Base-by-base conservation (phyloP, 2,329 filamentous ascomycete genomes). In the Cladophialophora exuberans region DNA sequence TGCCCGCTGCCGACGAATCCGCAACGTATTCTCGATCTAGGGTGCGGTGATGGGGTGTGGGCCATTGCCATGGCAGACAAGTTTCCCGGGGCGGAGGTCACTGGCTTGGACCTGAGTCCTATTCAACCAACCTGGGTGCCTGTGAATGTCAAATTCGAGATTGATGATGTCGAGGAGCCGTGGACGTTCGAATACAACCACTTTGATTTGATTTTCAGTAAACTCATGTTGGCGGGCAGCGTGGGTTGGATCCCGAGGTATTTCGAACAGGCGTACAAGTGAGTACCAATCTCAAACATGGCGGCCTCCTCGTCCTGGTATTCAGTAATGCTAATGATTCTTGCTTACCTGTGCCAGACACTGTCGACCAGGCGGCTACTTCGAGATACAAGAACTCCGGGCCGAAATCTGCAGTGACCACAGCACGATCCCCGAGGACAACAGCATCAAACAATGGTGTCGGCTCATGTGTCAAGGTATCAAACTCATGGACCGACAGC, bases 341-440 rank as follows among this genome's bases (percentile, higher is more conserved):
- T n/a, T n/a, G n/a, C n/a, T n/a, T n/a, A n/a, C n/a, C n/a, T n/a
- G n/a, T n/a, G n/a, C n/a, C 30, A 31, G 30, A 31, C 60, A 65
- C 41, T 61, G 20, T 7, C 49, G 63, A 13, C 73, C 74, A 0
- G 76, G 73, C 17, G 76, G 73, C 20, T 75, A 66, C 62, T 64
- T 76, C n/a, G 75, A 79, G 42, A 64, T 66, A 33, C 61, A 67
- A 13, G 68, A 76, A 23, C 39, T 43, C 39, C 11, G 10, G 10
- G 23, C 15, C 39, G 10, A 43, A 6, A 13, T 13, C 11, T 6
- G 17, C 35, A 13, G 11, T n/a, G 22, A 20, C 22, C 17, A 10
- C 20, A 9, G 6, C 22, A 25, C 5, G 10, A 10, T 25, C 39
- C 17, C 22, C 17, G 28, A 31, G 13, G 7, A 7, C 9, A 22